Base-by-base conservation (phyloP, 176 grass and related monocot genomes). In the Typha latifolia region DNA sequence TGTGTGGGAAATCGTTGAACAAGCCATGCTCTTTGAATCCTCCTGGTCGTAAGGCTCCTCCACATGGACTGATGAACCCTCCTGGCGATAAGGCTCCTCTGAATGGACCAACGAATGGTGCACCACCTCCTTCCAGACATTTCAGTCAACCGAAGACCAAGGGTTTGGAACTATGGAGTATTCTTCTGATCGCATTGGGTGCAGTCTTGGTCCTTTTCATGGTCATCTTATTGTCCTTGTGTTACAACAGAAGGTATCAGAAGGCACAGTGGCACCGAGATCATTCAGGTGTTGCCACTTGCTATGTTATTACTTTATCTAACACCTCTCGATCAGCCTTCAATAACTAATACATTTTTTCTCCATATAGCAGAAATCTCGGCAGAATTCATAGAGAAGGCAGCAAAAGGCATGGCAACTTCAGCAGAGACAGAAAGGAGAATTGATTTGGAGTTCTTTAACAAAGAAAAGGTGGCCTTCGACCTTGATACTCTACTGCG, bases 401-500 rank as follows among this genome's bases (percentile, higher is more conserved):
- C 67, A 13, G 67, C 77, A 15, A 75, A 84, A 67, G 37, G 22
- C 15, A 77, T 62, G 4, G 76, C 61, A 32, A 71, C 63, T 69
- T 71, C 79, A 47, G 37, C 71, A 4, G 24, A 66, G 3, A 49
- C 63, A 53, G 47, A 64, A 2, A 49, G 24, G 32, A 66, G 8
- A 0, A 24, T 6, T 20, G 62, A 87, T 32, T 75, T 99, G 12
- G 76, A 73, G 73, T 90, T 90, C 83, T 85, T 92, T 69, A 72
- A 81, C 0, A 49, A 62, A 8, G 81, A 87, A 26, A 90, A 73
- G 52, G 73, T 64, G 0, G 48, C 48, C 11, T 99, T 93, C 83
- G 67, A 79, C 31, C 66, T 90, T 20, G 86, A 93, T 62, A 66
- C 79, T 34, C 77, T 99, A 27, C 73, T 93, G 77, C 69, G 78